These are phyloP conservation scores for Vickermania ingenoplastis DNA, from an alignment of 208 protist species.

Conservation along the genomic window DNA sequence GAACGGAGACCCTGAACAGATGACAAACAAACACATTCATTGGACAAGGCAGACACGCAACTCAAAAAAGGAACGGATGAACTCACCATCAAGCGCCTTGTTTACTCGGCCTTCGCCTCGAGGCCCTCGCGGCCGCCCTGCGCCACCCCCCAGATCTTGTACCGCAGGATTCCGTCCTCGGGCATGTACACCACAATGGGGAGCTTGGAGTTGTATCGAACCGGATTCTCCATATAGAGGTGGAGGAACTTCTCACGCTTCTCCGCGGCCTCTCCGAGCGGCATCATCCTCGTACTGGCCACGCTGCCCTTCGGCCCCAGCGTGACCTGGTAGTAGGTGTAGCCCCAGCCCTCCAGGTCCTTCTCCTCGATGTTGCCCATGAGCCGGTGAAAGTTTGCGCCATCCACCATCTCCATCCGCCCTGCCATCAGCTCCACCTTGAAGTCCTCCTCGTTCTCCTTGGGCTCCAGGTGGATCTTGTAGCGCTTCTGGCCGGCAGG, in stretches of 20 bases:
- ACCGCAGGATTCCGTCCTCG: slow-evolving; percentile 10
- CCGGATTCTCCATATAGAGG: no score
- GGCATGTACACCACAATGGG: slow-evolving; percentile 28
- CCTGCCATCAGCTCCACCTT: slow-evolving; percentile 62
- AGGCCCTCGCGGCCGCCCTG: background rate
- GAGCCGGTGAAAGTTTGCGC: slow-evolving; percentile 28
- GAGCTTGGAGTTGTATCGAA: slow-evolving; percentile 21
- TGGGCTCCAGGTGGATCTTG: slow-evolving; percentile 56
- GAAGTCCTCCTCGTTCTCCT: slow-evolving; percentile 36
- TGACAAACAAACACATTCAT: background rate
- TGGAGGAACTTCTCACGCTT: slow-evolving; percentile 25
- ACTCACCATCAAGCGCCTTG: background rate
- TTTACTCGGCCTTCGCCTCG: background rate
- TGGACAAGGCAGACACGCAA: no score
- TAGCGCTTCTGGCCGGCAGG: slow-evolving; percentile 44
- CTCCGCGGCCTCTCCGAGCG: slow-evolving; percentile 17
- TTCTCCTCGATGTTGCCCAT: slow-evolving; percentile 36
- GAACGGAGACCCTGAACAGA: background rate
- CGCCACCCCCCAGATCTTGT: slow-evolving; percentile 11
- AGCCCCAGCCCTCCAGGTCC: slow-evolving; percentile 52
- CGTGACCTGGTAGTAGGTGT: slow-evolving; percentile 30
- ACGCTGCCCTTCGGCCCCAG: slow-evolving; percentile 22
- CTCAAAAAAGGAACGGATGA: no score
- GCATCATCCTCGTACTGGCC: slow-evolving; percentile 26
- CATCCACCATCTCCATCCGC: slow-evolving; percentile 27